Percentiles rank a stretch among this genome's conserved stretches.
Conservation (phyloP, 495 filamentous ascomycete genomes). For the Penicillium egyptiacum region DNA sequence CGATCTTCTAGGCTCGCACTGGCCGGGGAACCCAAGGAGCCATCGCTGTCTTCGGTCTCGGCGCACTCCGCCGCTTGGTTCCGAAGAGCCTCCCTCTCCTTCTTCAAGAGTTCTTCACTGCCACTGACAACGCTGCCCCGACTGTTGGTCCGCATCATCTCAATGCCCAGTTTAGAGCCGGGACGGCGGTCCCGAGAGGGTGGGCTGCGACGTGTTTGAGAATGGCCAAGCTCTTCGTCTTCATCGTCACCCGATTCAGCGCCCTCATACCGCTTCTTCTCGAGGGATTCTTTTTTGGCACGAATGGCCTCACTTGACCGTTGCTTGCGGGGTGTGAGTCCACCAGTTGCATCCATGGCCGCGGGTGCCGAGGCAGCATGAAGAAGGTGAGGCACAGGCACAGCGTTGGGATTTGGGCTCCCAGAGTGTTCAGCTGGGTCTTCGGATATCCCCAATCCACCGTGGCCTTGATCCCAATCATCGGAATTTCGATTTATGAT, state of each 20-base stretch:
- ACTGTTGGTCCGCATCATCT: conserved; percentile 96
- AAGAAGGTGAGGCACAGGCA: conserved; percentile 53
- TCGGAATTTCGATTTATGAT: conserved; percentile 69
- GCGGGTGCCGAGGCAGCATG: conserved; percentile 68
- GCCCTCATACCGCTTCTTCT: conserved; percentile 72
- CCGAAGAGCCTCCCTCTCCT: conserved; percentile 38
- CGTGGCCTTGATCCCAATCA: conserved; percentile 68
- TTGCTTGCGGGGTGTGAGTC: conserved; percentile 58
- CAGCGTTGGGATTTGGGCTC: conserved; percentile 31
- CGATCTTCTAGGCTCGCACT: conserved; percentile 35
- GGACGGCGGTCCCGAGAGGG: conserved; percentile 49
- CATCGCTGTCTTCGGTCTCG: conserved; percentile 26
- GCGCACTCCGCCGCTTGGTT: conserved; percentile 26
- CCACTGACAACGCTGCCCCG: conserved; percentile 74
- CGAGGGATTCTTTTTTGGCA: conserved; percentile 72
- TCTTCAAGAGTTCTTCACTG: conserved; percentile 44
- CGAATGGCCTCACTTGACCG: conserved; percentile 76
- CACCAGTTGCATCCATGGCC: conserved; percentile 51
- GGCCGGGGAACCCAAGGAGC: conserved; percentile 26
- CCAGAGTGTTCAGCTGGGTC: conserved; percentile 27
- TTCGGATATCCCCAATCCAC: conserved; percentile 69
- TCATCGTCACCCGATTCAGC: conserved; percentile 90
- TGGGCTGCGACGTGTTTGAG: conserved; percentile 59
- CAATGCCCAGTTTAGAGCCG: conserved; percentile 80
- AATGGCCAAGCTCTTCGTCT: conserved; percentile 78